A percentile compares a stretch with the other conserved stretches of the same genome.
Evolutionary conservation across 768 basidiomycete species (phyloP).

Genomic region (Suillus placidus): DNA sequence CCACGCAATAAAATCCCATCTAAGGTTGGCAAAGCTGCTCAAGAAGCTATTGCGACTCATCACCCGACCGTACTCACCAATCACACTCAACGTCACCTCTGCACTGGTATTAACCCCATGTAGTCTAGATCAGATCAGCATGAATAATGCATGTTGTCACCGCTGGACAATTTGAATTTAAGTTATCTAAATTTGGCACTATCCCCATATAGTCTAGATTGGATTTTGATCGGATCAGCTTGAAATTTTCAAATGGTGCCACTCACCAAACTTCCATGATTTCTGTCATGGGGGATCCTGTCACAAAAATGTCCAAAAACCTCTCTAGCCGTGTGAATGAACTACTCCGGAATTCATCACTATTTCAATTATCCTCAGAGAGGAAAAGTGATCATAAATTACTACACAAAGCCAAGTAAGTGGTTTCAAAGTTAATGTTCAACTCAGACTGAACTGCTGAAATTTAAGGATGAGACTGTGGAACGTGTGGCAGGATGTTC

Average conservation of each 20-base stretch:
- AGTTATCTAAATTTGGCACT: neutral
- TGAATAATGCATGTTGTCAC: neutral
- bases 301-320: neutral
- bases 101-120: neutral
- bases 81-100: neutral
- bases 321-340: neutral
- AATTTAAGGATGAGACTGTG: neutral
- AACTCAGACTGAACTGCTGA: neutral
- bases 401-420: neutral
- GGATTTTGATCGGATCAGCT: neutral
- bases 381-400: neutral
- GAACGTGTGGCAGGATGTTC: neutral
- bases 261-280: neutral
- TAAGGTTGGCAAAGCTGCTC: no score
- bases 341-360: neutral
- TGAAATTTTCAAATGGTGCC: constrained; percentile 1
- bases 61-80: no score
- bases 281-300: neutral
- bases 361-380: neutral
- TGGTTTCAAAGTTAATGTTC: neutral
- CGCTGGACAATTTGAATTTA: neutral
- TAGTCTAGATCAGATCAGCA: neutral
- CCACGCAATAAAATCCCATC: no score
- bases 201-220: neutral
- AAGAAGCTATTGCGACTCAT: no score